Evolutionary conservation across 2,329 filamentous ascomycete genomes (phyloP).

Genomic region (Lojkania enalia): DNA sequence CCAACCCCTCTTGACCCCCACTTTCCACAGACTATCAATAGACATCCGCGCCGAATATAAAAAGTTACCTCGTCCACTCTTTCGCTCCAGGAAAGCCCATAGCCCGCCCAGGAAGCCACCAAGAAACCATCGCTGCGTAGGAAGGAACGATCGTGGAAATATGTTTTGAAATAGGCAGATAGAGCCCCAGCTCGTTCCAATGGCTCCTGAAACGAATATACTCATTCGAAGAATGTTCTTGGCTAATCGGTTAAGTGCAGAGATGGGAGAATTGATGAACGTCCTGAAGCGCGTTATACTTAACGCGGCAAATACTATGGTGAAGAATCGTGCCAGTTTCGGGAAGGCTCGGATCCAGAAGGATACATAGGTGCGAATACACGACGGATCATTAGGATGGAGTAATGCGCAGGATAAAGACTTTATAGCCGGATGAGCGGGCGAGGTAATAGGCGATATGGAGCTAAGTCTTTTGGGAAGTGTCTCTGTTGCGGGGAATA

Average conservation of each 20-base stretch:
- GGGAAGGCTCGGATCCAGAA: conserved; percentile 88
- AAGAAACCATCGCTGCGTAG: conserved; percentile 86
- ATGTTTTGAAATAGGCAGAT: conserved; percentile 86
- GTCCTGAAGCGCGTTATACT: conserved; percentile 69
- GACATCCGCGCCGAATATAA: conserved; percentile 78
- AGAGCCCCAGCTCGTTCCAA: conserved; percentile 84
- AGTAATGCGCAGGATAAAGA: conserved; percentile 87
- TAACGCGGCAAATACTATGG: conserved; percentile 72
- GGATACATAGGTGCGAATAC: conserved; percentile 80
- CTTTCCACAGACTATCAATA: conserved; percentile 86
- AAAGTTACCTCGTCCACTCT: conserved; percentile 64
- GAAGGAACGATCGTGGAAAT: conserved; percentile 72
- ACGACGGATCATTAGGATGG: conserved; percentile 86
- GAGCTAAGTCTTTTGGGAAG: conserved; percentile 67
- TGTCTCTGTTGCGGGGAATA: conserved; percentile 71
- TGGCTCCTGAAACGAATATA: conserved; percentile 77
- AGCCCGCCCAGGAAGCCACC: conserved; percentile 83
- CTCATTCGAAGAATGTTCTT: conserved; percentile 73
- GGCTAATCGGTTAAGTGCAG: conserved; percentile 67
- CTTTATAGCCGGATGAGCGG: conserved; percentile 84
- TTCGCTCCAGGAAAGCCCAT: conserved; percentile 78
- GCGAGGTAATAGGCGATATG: conserved; percentile 76
- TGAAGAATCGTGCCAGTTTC: conserved; percentile 73
- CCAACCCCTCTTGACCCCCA: conserved; percentile 86
- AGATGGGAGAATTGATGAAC: conserved; percentile 70